These are phyloP conservation scores for Berkeleyomyces basicola DNA, from an alignment of 2,329 filamentous ascomycete genomes.

Conservation along the genomic window DNA sequence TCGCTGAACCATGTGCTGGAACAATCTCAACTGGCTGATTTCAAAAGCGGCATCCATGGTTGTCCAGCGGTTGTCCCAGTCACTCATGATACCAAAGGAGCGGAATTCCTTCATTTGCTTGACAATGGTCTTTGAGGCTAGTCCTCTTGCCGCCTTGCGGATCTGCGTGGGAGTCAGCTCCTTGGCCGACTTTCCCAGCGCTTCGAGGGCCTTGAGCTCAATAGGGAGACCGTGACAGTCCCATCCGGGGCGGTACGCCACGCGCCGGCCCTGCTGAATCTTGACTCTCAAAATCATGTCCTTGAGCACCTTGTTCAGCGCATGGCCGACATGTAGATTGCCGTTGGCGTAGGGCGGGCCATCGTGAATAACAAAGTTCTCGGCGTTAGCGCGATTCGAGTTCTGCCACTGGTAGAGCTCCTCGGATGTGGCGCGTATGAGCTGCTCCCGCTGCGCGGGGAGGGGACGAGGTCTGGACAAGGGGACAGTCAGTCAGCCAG, in stretches of 20 bases:
- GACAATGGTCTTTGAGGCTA: constrained; percentile 52
- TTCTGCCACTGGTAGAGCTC: constrained; percentile 82
- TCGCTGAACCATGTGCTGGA: constrained; percentile 55
- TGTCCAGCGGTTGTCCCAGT: constrained; percentile 61
- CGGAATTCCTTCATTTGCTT: constrained; percentile 59
- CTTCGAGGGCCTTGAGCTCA: constrained; percentile 79
- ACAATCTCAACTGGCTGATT: constrained; percentile 56
- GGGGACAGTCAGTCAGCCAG: background rate
- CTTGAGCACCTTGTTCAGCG: constrained; percentile 92
- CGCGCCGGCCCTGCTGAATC: constrained; percentile 54
- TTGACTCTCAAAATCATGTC: constrained; percentile 78
- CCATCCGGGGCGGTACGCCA: constrained; percentile 84
- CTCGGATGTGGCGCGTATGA: constrained; percentile 67
- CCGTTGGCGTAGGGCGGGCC: constrained; percentile 96
- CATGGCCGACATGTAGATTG: constrained; percentile 77
- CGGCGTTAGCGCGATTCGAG: constrained; percentile 33
- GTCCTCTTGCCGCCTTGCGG: constrained; percentile 43
- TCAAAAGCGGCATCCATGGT: constrained; percentile 68
- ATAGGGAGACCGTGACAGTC: constrained; percentile 96
- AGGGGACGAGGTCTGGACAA: constrained; percentile 33
- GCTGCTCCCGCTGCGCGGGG: constrained; percentile 32
- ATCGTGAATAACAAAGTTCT: constrained; percentile 74
- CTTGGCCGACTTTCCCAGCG: constrained; percentile 19
- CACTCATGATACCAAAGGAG: constrained; percentile 61
- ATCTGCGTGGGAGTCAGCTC: constrained; percentile 38